These are phyloP conservation scores for Microcera coccophila DNA, from an alignment of 2,329 filamentous ascomycete species.

Conservation along the genomic window DNA sequence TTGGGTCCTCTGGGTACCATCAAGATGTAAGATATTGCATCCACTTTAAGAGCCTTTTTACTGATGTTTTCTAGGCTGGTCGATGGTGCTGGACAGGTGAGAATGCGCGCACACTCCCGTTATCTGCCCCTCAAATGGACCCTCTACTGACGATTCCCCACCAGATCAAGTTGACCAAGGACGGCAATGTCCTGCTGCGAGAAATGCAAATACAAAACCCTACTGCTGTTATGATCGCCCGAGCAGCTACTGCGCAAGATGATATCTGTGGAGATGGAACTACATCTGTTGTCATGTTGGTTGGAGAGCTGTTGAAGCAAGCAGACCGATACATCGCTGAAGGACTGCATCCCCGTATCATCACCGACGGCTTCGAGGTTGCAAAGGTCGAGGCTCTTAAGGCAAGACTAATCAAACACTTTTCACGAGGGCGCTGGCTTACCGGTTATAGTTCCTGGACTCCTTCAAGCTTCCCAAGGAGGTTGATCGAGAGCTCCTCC, in stretches of 20 bases:
- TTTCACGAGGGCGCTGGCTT: slow-evolving; percentile 1
- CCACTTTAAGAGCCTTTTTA: slow-evolving; percentile 2
- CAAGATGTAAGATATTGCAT: slow-evolving; percentile 68
- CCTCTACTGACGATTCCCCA: slow-evolving; percentile 28
- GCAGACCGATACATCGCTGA: slow-evolving; percentile 94
- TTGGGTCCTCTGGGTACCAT: slow-evolving; percentile 89
- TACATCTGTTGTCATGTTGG: slow-evolving; percentile 89
- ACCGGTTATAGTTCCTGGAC: slow-evolving; percentile 71
- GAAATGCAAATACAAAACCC: slow-evolving; percentile 97
- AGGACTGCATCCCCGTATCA: slow-evolving; percentile 92
- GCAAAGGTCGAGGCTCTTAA: slow-evolving; percentile 90
- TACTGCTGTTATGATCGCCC: slow-evolving; percentile 80
- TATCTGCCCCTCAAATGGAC: slow-evolving; percentile 24
- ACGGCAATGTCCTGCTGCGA: slow-evolving; percentile 80
- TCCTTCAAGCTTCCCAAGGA: slow-evolving; percentile 84
- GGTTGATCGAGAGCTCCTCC: slow-evolving; percentile 87
- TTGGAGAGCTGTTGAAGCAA: slow-evolving; percentile 96
- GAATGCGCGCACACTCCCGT: slow-evolving; percentile 27
- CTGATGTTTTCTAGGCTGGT: slow-evolving; percentile 52
- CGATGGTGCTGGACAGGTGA: slow-evolving; percentile 65
- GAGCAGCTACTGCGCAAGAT: slow-evolving; percentile 92
- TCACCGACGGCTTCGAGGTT: slow-evolving; percentile 96
- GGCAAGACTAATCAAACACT: slow-evolving; percentile 41
- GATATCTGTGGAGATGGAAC: slow-evolving; percentile 98
- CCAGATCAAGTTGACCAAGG: slow-evolving; percentile 97